phyloP scores from a whole-genome alignment of 2,329 filamentous ascomycete genomes.

The Neofusicoccum kwambonambiense region DNA sequence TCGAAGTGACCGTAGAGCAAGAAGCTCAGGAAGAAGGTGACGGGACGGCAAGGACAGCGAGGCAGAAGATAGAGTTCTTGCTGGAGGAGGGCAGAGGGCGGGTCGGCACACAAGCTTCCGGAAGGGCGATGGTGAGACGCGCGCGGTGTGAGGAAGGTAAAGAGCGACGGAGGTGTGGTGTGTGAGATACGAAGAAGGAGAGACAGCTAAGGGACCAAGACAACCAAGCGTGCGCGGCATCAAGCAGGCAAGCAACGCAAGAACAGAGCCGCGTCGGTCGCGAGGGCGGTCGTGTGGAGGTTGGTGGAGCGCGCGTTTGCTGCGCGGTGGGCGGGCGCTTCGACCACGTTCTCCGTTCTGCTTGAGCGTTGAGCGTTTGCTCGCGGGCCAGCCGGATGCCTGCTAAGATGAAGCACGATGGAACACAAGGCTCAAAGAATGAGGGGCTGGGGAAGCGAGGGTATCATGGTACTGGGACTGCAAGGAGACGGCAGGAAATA shows the following conservation, averaged over 20 bases:
- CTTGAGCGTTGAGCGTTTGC: neutral
- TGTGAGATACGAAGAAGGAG: neutral
- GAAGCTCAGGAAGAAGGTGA: neutral
- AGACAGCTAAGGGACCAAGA: neutral
- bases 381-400: neutral
- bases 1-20: neutral
- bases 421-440: constrained; percentile 12
- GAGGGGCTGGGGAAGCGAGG: constrained; percentile 15
- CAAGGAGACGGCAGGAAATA: constrained; percentile 2
- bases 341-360: constrained; percentile 2
- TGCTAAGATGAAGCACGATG: constrained; percentile 12
- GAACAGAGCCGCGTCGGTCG: neutral
- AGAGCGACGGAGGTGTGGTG: constrained; percentile 1
- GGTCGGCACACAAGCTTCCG: neutral
- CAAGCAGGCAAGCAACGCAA: constrained; percentile 2
- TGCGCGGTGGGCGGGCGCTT: neutral
- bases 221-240: neutral
- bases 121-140: constrained; percentile 11
- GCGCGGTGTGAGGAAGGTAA: constrained; percentile 3
- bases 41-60: neutral
- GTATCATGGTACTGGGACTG: constrained; percentile 15
- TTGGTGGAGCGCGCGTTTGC: constrained; percentile 7
- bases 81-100: neutral
- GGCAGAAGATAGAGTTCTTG: neutral
- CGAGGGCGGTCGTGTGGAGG: neutral